Conservation (phyloP, 495 filamentous ascomycete species). For the Trichoderma virens region DNA sequence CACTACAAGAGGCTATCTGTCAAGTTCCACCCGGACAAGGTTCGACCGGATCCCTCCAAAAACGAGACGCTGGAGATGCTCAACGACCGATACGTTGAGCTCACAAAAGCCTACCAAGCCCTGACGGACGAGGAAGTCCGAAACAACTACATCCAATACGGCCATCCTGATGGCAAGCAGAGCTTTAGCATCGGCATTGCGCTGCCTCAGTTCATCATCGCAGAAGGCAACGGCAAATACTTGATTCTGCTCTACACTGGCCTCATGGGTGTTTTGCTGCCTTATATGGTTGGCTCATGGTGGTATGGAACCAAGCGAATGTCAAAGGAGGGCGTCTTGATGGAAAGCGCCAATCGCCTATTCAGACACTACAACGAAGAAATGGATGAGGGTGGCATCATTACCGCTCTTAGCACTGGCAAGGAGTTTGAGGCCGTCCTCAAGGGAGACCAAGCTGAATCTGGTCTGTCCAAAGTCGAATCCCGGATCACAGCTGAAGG, state of each 20-base stretch:
- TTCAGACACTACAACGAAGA: slow-evolving; percentile 86
- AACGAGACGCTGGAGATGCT: slow-evolving; percentile 84
- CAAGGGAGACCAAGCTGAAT: slow-evolving; percentile 64
- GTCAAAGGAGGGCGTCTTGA: slow-evolving; percentile 84
- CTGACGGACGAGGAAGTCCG: slow-evolving; percentile 94
- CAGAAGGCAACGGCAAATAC: slow-evolving; percentile 92
- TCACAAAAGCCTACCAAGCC: slow-evolving; percentile 95
- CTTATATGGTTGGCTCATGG: slow-evolving; percentile 92
- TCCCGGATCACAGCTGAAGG: slow-evolving; percentile 60
- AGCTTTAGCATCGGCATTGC: slow-evolving; percentile 97
- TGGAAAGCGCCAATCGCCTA: slow-evolving; percentile 85
- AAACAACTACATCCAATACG: slow-evolving; percentile 92
- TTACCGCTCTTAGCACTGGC: slow-evolving; percentile 72
- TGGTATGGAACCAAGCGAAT: slow-evolving; percentile 93
- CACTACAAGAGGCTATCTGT: slow-evolving; percentile 80
- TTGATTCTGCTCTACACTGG: slow-evolving; percentile 82
- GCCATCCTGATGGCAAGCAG: slow-evolving; percentile 96
- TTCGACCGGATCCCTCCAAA: slow-evolving; percentile 65
- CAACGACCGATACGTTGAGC: slow-evolving; percentile 83
- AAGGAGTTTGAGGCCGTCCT: slow-evolving; percentile 65
- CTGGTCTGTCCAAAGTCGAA: slow-evolving; percentile 73
- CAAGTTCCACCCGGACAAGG: slow-evolving; percentile 89
- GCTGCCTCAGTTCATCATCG: slow-evolving; percentile 84
- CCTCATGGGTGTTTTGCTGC: slow-evolving; percentile 79
- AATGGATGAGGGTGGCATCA: slow-evolving; percentile 69